These are phyloP conservation scores for Metschnikowia dekortorum DNA, from an alignment of 805 yeast genomes.

Conservation along the genomic window DNA sequence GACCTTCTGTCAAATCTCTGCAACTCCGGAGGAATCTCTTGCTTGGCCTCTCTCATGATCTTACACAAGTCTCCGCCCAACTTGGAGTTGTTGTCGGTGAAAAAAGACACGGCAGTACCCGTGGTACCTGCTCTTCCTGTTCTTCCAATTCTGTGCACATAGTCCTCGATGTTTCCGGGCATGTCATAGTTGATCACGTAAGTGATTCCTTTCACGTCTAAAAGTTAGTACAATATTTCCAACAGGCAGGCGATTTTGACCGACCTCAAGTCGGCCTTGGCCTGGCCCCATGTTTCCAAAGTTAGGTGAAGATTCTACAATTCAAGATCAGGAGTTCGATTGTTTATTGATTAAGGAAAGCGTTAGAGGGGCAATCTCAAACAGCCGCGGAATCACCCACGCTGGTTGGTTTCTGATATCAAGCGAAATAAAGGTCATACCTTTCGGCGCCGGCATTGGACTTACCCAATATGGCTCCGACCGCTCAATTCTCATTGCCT, in stretches of 20 bases:
- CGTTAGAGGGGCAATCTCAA: conserved; percentile 4
- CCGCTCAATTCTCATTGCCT: conserved; percentile 1
- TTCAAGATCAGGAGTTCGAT: conserved; percentile 19
- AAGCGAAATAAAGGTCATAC: conserved; percentile 3
- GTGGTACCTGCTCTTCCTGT: conserved; percentile 98
- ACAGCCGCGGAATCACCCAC: conserved; percentile 6
- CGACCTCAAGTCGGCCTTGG: too few relatives aligned
- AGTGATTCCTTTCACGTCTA: conserved; percentile 97
- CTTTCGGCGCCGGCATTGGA: conserved; percentile 3
- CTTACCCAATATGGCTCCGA: not conserved
- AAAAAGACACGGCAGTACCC: conserved; percentile 94
- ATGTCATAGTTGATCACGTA: conserved; percentile 92
- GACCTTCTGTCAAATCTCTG: conserved; percentile 61
- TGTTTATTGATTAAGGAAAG: conserved; percentile 20
- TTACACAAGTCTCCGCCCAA: conserved; percentile 87
- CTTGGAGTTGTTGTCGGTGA: conserved; percentile 82
- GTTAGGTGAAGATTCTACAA: conserved; percentile 13
- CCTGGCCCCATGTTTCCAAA: not conserved
- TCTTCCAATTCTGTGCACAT: conserved; percentile 98
- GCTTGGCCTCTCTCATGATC: conserved; percentile 94
- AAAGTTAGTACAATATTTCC: conserved; percentile 27
- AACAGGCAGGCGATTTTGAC: not conserved
- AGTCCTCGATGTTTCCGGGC: conserved; percentile 98
- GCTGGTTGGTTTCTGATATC: not conserved
- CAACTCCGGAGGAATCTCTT: conserved; percentile 77